These are phyloP conservation scores for Mimosa bimucronata DNA, from an alignment of 306 rosid species.

Conservation along the genomic window DNA sequence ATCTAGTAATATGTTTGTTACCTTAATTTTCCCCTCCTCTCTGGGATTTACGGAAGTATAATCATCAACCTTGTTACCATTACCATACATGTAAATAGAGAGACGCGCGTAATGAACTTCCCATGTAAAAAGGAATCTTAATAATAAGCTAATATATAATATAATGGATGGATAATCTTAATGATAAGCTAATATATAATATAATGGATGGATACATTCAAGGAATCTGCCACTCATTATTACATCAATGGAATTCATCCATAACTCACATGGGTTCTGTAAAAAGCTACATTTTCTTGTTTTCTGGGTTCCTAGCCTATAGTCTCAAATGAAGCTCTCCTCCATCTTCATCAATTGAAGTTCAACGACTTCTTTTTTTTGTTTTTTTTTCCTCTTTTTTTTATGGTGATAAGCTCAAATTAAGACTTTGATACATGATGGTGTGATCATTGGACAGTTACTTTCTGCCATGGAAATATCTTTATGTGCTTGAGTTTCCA, in stretches of 20 bases:
- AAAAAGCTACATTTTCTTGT: background rate
- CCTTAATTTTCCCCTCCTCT: too few relatives aligned
- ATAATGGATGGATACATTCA: conserved; percentile 17
- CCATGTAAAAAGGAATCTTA: background rate
- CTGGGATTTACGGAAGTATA: too few relatives aligned
- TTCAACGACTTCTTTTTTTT: background rate
- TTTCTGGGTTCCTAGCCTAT: background rate
- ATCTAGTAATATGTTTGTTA: too few relatives aligned
- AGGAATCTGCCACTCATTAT: background rate
- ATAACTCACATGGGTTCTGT: too few relatives aligned
- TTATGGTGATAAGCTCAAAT: too few relatives aligned
- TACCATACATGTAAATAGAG: background rate
- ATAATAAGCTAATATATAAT: background rate
- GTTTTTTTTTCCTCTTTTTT: too few relatives aligned
- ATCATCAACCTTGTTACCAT: background rate
- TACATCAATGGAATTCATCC: background rate
- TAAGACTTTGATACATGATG: background rate
- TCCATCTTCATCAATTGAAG: conserved; percentile 23
- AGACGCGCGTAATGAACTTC: background rate
- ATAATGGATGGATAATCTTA: conserved; percentile 3
- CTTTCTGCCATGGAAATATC: too few relatives aligned
- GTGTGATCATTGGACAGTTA: background rate
- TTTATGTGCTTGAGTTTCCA: too few relatives aligned
- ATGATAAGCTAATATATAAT: background rate
- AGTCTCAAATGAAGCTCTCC: background rate